These are phyloP conservation scores for Ophiostoma triangulosporum DNA, from an alignment of 2,329 filamentous ascomycete genomes.

Conservation along the genomic window DNA sequence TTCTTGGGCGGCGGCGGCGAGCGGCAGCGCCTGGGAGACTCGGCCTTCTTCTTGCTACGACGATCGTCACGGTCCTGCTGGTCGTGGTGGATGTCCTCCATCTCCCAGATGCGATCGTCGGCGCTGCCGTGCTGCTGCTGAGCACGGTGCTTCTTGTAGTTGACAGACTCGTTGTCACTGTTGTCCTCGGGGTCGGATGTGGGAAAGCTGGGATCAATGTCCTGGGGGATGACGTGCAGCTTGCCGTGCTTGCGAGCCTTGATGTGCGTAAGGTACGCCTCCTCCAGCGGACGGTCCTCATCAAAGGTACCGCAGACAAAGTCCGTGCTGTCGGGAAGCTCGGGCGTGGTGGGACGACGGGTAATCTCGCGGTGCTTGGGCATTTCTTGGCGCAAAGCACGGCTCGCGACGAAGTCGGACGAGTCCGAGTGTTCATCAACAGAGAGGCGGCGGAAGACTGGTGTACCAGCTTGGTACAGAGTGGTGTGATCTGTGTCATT, in stretches of 20 bases:
- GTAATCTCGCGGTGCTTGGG: slow-evolving; percentile 25
- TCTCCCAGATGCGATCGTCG: slow-evolving; percentile 54
- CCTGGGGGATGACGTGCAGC: slow-evolving; percentile 75
- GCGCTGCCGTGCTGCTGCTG: slow-evolving; percentile 31
- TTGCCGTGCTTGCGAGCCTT: slow-evolving; percentile 71
- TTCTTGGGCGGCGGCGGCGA: slow-evolving; percentile 40
- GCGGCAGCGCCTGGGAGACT: slow-evolving; percentile 48
- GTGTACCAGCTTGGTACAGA: slow-evolving; percentile 25
- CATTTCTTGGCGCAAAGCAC: slow-evolving; percentile 21
- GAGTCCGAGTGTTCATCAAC: slow-evolving; percentile 42
- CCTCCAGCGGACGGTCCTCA: slow-evolving; percentile 87
- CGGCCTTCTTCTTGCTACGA: slow-evolving; percentile 36
- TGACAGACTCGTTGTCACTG: slow-evolving; percentile 51
- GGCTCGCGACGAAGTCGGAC: slow-evolving; percentile 41
- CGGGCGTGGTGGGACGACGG: slow-evolving; percentile 57
- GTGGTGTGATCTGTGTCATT: slow-evolving; percentile 20
- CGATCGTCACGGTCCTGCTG: slow-evolving; percentile 36
- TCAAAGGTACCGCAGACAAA: slow-evolving; percentile 98
- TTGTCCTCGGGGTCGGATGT: slow-evolving; percentile 85
- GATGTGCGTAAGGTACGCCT: slow-evolving; percentile 76
- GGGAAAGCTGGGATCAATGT: slow-evolving; percentile 94
- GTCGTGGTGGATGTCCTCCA: slow-evolving; percentile 52
- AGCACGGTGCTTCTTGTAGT: slow-evolving; percentile 3
- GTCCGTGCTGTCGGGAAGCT: slow-evolving; percentile 91
- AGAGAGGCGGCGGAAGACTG: slow-evolving; percentile 18